A percentile compares a stretch with the other conserved stretches of the same genome.
Evolutionary conservation across 176 grass and related monocot genomes (phyloP).

Genomic region (Panicum miliaceum): DNA sequence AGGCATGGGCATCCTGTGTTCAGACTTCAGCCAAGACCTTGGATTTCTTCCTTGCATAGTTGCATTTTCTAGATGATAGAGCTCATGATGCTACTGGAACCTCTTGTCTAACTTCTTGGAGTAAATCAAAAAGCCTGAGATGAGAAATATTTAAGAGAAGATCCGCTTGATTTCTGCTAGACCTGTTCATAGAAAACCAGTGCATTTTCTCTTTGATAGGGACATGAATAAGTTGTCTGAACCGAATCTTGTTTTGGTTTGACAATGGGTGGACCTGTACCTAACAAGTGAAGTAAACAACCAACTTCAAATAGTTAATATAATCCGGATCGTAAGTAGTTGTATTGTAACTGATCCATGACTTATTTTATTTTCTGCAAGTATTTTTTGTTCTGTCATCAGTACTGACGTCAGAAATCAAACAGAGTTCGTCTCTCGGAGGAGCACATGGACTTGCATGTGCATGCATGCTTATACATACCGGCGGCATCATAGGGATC

Average conservation of each 20-base stretch:
- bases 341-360: background rate
- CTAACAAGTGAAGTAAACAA: slow-evolving; percentile 28
- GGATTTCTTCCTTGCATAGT: background rate
- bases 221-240: slow-evolving; percentile 31
- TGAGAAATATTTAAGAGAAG: background rate
- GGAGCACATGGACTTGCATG: slow-evolving; percentile 10
- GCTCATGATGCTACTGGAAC: background rate
- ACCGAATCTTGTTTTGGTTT: slow-evolving; percentile 43
- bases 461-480: background rate
- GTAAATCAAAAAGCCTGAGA: background rate
- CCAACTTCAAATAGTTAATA: slow-evolving; percentile 23
- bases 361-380: background rate
- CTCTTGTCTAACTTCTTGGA: background rate
- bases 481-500: slow-evolving; percentile 5
- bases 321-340: background rate
- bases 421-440: background rate
- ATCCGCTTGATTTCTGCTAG: background rate
- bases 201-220: background rate
- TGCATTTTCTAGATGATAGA: background rate
- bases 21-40: background rate
- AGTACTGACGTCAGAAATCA: background rate
- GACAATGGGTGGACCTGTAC: slow-evolving; percentile 13
- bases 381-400: background rate
- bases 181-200: too few species aligned
- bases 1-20: background rate